A percentile compares a stretch with the other conserved stretches of the same genome.
These are phyloP conservation scores for Diplocarpon mali DNA, from an alignment of 2,329 filamentous ascomycete genomes.

Conservation along the genomic window DNA sequence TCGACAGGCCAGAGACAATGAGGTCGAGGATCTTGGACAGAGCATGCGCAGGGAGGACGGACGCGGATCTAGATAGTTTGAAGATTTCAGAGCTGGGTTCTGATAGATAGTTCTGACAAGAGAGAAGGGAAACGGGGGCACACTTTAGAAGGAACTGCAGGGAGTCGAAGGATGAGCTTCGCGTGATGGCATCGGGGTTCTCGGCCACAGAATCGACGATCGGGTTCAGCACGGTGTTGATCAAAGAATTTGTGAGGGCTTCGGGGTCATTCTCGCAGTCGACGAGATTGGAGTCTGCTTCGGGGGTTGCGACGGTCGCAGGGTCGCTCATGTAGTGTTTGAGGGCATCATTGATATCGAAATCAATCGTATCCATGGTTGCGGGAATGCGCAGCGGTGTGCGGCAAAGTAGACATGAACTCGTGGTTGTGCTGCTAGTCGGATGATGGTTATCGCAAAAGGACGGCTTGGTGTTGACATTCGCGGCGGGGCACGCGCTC, in stretches of 20 bases:
- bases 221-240: slow-evolving; percentile 80
- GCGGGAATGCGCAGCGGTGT: slow-evolving; percentile 13
- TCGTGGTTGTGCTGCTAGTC: slow-evolving; percentile 21
- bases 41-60: slow-evolving; percentile 66
- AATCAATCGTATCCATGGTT: slow-evolving; percentile 65
- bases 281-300: slow-evolving; percentile 71
- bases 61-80: slow-evolving; percentile 63
- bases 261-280: slow-evolving; percentile 93
- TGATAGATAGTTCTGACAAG: slow-evolving; percentile 26
- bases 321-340: slow-evolving; percentile 97
- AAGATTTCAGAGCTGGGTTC: slow-evolving; percentile 52
- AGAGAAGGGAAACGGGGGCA: slow-evolving; percentile 44
- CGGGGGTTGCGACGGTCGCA: slow-evolving; percentile 67
- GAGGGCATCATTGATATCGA: slow-evolving; percentile 93
- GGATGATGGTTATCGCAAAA: slow-evolving; percentile 17
- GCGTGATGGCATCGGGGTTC: slow-evolving; percentile 78
- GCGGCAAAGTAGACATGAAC: slow-evolving; percentile 16
- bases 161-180: slow-evolving; percentile 75
- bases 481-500: background rate
- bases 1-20: slow-evolving; percentile 72
- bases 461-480: slow-evolving; percentile 13
- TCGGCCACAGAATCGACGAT: slow-evolving; percentile 89
- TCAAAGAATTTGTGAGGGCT: slow-evolving; percentile 56
- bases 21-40: slow-evolving; percentile 91
- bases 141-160: slow-evolving; percentile 95